A percentile compares a stretch with the other conserved stretches of the same genome.
phyloP scores from a whole-genome alignment of 768 basidiomycete species.

The Rhodocollybia butyracea region DNA sequence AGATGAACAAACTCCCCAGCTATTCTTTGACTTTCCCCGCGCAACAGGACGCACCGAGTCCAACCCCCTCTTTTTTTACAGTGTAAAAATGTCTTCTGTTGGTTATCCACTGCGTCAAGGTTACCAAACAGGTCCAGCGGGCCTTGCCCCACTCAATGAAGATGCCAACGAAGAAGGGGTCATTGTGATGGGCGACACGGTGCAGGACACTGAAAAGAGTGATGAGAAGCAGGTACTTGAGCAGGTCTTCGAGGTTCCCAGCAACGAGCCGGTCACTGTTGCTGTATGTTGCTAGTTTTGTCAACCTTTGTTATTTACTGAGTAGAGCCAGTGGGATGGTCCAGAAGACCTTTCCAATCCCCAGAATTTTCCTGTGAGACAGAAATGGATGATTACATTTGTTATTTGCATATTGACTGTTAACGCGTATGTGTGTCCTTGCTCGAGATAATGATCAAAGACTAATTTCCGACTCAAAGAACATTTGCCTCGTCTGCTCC shows the following conservation, averaged over 20 bases:
- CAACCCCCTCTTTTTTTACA: neutral
- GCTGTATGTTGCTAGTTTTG: too few relatives aligned
- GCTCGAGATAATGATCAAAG: neutral
- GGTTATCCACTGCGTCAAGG: neutral
- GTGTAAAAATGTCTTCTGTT: neutral
- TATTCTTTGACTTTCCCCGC: slow-evolving; percentile 1
- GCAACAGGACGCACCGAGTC: slow-evolving; percentile 1
- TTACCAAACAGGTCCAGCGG: neutral
- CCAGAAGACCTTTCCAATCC: slow-evolving; percentile 56
- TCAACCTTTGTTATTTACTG: too few relatives aligned
- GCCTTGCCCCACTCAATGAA: slow-evolving; percentile 4
- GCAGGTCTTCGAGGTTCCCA: neutral
- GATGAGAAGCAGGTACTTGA: slow-evolving; percentile 2
- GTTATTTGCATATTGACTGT: slow-evolving; percentile 46
- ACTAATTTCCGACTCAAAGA: slow-evolving; percentile 19
- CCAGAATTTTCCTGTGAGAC: slow-evolving; percentile 43
- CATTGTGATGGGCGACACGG: neutral
- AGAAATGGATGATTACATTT: slow-evolving; percentile 48
- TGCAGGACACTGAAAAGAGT: neutral
- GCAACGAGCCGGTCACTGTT: slow-evolving; percentile 21
- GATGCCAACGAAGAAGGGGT: neutral
- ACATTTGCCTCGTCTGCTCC: slow-evolving; percentile 63
- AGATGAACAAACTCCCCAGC: neutral
- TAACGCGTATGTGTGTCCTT: slow-evolving; percentile 43
- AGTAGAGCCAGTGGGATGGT: too few relatives aligned